Evolutionary conservation across 257 asterid species (phyloP).

Genomic region (Paulownia fortunei): DNA sequence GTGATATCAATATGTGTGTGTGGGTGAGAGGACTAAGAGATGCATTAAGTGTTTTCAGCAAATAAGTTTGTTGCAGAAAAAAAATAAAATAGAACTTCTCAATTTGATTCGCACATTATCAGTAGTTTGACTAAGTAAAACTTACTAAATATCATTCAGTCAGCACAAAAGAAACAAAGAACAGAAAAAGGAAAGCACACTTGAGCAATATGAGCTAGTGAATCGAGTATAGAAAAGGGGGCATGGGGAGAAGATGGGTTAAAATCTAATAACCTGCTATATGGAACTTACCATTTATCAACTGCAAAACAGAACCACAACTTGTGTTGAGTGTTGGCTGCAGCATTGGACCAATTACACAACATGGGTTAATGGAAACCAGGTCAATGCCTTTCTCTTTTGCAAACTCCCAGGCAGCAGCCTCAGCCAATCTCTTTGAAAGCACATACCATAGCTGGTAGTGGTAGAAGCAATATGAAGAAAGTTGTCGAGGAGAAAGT

Average conservation of each 20-base stretch:
- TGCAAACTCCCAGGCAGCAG: conserved; percentile 65
- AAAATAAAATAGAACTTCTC: no score
- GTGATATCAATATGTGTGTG: no score
- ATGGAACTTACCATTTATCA: conserved; percentile 51
- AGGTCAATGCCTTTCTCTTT: conserved; percentile 63
- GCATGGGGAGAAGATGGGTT: neutral
- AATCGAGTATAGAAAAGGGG: neutral
- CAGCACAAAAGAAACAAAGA: neutral
- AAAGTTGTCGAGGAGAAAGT: neutral
- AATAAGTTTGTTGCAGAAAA: no score
- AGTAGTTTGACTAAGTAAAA: no score
- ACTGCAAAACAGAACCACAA: conserved; percentile 44
- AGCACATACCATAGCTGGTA: conserved; percentile 67
- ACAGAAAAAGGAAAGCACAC: neutral
- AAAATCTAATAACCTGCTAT: no score
- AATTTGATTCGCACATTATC: no score
- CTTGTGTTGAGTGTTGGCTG: conserved; percentile 69
- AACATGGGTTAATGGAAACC: conserved; percentile 59
- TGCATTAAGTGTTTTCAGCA: no score
- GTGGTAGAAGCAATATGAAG: neutral
- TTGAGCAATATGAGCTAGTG: neutral
- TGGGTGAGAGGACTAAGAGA: no score
- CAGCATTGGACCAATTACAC: conserved; percentile 63
- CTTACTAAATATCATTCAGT: no score
- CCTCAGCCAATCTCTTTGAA: conserved; percentile 72